Percentiles rank a stretch among this genome's conserved stretches.
Evolutionary conservation across 2,329 filamentous ascomycete species (phyloP).

Genomic region (Mollisiaceae sp.): DNA sequence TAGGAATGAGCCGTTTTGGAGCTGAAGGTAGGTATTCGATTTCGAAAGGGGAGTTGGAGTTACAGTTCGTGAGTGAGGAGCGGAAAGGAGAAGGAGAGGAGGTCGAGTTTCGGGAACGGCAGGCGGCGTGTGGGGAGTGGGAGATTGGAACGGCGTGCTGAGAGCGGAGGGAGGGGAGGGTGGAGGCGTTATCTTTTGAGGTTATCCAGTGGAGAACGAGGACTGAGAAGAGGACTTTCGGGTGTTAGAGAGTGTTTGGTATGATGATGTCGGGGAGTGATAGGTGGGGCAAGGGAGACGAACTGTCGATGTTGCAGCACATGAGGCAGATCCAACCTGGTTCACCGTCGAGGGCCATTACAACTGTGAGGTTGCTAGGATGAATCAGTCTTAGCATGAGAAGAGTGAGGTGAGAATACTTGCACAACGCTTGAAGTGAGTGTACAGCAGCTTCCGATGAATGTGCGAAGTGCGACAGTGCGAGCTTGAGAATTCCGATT

Average conservation of each 20-base stretch:
- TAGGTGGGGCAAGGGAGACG: slow-evolving; percentile 32
- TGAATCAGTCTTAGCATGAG: background rate
- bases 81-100: slow-evolving; percentile 2
- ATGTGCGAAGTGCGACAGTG: slow-evolving; percentile 60
- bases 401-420: slow-evolving; percentile 33
- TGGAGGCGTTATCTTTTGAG: slow-evolving; percentile 45
- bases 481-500: slow-evolving; percentile 51
- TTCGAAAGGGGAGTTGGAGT: background rate
- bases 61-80: background rate
- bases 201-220: slow-evolving; percentile 67
- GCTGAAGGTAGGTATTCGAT: background rate
- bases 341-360: slow-evolving; percentile 64
- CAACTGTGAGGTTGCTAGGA: slow-evolving; percentile 60
- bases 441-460: slow-evolving; percentile 62
- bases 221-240: slow-evolving; percentile 62
- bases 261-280: background rate
- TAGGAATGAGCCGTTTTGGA: slow-evolving; percentile 13
- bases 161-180: slow-evolving; percentile 18
- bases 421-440: slow-evolving; percentile 63
- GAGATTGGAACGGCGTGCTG: slow-evolving; percentile 4
- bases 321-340: slow-evolving; percentile 69
- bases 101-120: background rate
- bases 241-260: background rate
- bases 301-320: slow-evolving; percentile 68
- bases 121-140: background rate